Percentiles rank a stretch among this genome's conserved stretches.
phyloP scores from a whole-genome alignment of 768 basidiomycete genomes.

The Gyrodon lividus region DNA sequence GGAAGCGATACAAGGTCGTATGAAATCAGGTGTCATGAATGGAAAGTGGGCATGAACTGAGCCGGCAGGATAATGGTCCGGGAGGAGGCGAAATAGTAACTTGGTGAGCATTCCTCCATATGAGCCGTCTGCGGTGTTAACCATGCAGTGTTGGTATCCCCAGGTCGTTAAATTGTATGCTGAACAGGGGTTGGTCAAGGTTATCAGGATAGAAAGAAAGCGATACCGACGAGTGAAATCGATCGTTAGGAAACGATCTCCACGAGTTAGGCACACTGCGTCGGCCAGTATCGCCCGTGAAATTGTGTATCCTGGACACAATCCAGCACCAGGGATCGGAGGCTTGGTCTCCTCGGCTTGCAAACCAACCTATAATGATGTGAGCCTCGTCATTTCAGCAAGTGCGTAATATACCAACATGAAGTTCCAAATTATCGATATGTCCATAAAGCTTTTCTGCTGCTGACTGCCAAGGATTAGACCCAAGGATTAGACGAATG shows the following conservation, averaged over 20 bases:
- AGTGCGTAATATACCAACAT: constrained; percentile 44
- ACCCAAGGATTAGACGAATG: neutral
- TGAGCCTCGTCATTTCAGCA: neutral
- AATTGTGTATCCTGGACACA: constrained; percentile 83
- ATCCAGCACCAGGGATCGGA: constrained; percentile 64
- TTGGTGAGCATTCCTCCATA: constrained; percentile 75
- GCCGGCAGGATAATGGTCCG: constrained; percentile 61
- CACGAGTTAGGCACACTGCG: constrained; percentile 71
- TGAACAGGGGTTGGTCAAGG: constrained; percentile 26
- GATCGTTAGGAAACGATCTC: constrained; percentile 76
- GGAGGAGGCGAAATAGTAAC: constrained; percentile 70
- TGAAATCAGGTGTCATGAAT: constrained; percentile 58
- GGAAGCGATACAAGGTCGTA: constrained; percentile 43
- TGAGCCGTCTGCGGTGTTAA: constrained; percentile 63
- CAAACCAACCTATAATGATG: constrained; percentile 48
- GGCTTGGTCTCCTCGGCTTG: constrained; percentile 73
- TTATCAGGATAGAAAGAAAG: neutral
- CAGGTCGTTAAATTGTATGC: constrained; percentile 75
- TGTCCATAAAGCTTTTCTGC: constrained; percentile 67
- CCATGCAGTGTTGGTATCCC: constrained; percentile 74
- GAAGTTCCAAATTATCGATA: constrained; percentile 78
- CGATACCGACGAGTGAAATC: constrained; percentile 68
- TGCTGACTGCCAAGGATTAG: constrained; percentile 41
- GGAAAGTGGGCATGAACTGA: constrained; percentile 81
- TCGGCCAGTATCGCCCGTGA: constrained; percentile 83